These are phyloP conservation scores for Phytophthora tubulina DNA, from an alignment of 352 stramenopile species.

Conservation along the genomic window DNA sequence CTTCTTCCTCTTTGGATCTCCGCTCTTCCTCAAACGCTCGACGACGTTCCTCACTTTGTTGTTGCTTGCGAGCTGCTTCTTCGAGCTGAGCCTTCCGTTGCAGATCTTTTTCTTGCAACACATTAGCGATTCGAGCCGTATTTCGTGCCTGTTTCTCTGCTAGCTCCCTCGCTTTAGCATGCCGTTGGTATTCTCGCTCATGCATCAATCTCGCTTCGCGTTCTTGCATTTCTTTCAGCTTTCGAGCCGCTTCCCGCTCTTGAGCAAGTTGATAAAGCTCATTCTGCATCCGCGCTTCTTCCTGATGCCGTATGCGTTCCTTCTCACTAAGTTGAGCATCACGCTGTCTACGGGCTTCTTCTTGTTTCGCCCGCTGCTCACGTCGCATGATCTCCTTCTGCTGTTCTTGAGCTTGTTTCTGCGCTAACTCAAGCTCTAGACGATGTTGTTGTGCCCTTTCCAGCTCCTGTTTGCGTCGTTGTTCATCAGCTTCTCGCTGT, in stretches of 20 bases:
- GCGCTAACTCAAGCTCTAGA: constrained; percentile 54
- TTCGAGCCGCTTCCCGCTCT: constrained; percentile 53
- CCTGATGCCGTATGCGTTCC: constrained; percentile 60
- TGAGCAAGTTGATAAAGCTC: constrained; percentile 60
- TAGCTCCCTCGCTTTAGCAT: constrained; percentile 52
- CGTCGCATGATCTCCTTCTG: constrained; percentile 57
- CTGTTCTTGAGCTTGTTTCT: constrained; percentile 50
- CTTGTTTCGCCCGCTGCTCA: constrained; percentile 59
- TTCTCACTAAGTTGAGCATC: constrained; percentile 61
- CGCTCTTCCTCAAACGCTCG: constrained; percentile 57
- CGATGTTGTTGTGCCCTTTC: constrained; percentile 64
- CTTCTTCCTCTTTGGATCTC: constrained; percentile 55
- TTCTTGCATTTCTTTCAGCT: constrained; percentile 55
- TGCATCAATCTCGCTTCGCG: constrained; percentile 58
- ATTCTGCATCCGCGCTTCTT: constrained; percentile 62
- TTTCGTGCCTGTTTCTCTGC: constrained; percentile 74
- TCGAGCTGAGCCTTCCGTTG: constrained; percentile 57
- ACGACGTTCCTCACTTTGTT: constrained; percentile 68
- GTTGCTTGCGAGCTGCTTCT: constrained; percentile 67
- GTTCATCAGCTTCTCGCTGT: constrained; percentile 68
- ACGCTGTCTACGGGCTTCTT: constrained; percentile 57
- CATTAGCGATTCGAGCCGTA: constrained; percentile 68
- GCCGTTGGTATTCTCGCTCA: constrained; percentile 58
- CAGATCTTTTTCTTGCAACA: constrained; percentile 69
- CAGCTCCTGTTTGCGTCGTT: constrained; percentile 54